A percentile compares a stretch with the other conserved stretches of the same genome.
phyloP scores from a whole-genome alignment of 139 green algal species.

The Eudorina sp. region DNA sequence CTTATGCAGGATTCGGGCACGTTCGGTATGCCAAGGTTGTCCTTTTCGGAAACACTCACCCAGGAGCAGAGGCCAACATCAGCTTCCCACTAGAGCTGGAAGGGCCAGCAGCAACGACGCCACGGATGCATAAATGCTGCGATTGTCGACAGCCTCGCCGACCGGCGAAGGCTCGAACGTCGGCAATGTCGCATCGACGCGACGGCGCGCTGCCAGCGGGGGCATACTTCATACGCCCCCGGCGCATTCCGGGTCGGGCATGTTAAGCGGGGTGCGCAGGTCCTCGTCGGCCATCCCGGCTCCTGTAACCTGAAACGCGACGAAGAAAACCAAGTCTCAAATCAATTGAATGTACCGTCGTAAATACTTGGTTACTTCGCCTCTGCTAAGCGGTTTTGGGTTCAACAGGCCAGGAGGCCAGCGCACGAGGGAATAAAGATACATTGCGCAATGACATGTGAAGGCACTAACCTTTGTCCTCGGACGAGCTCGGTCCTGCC shows the following conservation, averaged over 20 bases:
- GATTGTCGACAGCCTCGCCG: neutral
- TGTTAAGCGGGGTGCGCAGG: neutral
- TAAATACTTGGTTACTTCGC: neutral
- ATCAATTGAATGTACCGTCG: neutral
- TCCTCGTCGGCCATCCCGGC: conserved; percentile 4
- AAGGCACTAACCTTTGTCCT: neutral
- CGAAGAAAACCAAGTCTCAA: neutral
- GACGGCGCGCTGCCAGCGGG: conserved; percentile 30
- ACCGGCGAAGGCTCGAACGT: neutral
- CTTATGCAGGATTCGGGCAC: too few relatives aligned
- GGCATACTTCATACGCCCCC: conserved; percentile 36
- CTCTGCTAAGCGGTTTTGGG: too few relatives aligned
- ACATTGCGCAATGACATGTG: neutral
- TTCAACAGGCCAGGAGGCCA: neutral
- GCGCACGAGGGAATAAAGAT: neutral
- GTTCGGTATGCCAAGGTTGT: too few relatives aligned
- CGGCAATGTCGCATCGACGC: neutral
- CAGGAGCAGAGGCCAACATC: conserved; percentile 82
- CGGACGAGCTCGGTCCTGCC: neutral
- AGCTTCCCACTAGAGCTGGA: conserved; percentile 74
- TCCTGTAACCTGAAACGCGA: neutral
- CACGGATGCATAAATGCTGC: conserved; percentile 5
- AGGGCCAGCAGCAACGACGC: conserved; percentile 67
- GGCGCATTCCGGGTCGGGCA: neutral
- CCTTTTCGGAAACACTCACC: conserved; percentile 1